Evolutionary conservation across 169 alveolate genomes (phyloP), one percentile per base, ranked within the genome.

Genomic region (Cryptosporidium tyzzeri): DNA sequence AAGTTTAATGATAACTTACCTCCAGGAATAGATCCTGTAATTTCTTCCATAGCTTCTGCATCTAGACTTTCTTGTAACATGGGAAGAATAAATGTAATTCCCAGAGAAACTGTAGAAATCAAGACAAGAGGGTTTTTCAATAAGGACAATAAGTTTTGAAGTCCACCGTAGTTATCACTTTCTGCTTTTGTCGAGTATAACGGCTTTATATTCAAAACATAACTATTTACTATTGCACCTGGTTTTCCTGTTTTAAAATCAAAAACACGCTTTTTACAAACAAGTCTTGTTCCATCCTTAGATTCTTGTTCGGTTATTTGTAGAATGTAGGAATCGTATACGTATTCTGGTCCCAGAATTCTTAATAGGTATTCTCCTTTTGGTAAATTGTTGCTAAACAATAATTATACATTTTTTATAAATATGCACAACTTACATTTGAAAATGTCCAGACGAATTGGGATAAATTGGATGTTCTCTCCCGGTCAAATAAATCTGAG

Each of bases 41-140:
- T 62, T 29, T 80, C 89, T 29, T 80, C 89, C 74, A 80, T 80
- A 12, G 89, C 75, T 29, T 80, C 89, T 29, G 53, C 75, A 65
- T 80, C 89, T 2, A 80, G 53, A 26, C 80, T 41, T 33, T 80
- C 89, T 41, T 80, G 89, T 18, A 80, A 45, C 44, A 62, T 80
- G 23, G 89, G 89, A 23, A 80, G 50, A 21, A 59, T 23, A n/a
- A 58, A 44, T 26, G 89, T 44, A 8, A 80, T 65, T 21, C 73
- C 55, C 23, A 80, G 80, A 21, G 89, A 80, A 29, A 80, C 70
- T 4, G 59, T 44, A 9, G 89, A 61, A 39, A 80, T 59, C 35
- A 80, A 1, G 10, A 65, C 75, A 0, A 80, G 80, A 39, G 89
- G 89, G 31, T 80, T 80, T 39, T 80, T 80, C 67, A 80, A 18